These are phyloP conservation scores for Aspergillus panamensis DNA, from an alignment of 495 filamentous ascomycete species.

Conservation along the genomic window DNA sequence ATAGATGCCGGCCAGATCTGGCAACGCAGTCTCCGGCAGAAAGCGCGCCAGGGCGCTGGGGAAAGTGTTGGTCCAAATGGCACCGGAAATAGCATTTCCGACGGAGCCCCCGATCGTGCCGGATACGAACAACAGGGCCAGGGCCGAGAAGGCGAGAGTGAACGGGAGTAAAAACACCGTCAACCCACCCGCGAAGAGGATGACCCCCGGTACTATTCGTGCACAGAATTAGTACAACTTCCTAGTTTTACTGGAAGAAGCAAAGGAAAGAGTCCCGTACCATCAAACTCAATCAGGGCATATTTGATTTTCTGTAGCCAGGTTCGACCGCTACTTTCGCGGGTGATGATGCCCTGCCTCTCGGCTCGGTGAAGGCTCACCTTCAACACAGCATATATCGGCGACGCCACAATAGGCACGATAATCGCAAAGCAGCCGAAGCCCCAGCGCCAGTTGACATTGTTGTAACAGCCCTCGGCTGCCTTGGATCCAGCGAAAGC, in stretches of 20 bases:
- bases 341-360: conserved; percentile 34
- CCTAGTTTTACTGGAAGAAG: neutral
- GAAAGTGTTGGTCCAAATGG: conserved; percentile 65
- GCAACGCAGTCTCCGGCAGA: conserved; percentile 47
- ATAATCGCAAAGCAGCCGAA: conserved; percentile 60
- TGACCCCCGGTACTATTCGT: conserved; percentile 44
- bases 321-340: conserved; percentile 35
- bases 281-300: conserved; percentile 58
- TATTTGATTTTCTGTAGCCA: conserved; percentile 40
- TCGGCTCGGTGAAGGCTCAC: conserved; percentile 54
- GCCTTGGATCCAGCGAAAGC: neutral
- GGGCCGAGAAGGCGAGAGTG: conserved; percentile 43
- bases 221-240: neutral
- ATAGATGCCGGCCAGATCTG: conserved; percentile 49
- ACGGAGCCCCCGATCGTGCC: conserved; percentile 61
- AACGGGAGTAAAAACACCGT: conserved; percentile 60
- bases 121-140: conserved; percentile 61
- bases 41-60: conserved; percentile 47
- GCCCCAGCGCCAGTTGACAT: conserved; percentile 56
- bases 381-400: conserved; percentile 47
- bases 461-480: conserved; percentile 32
- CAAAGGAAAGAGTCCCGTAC: conserved; percentile 22
- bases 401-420: conserved; percentile 50
- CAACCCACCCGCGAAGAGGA: conserved; percentile 54
- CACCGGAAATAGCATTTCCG: conserved; percentile 56